phyloP scores from a whole-genome alignment of 805 yeast species.

The Saturnispora diversa region DNA sequence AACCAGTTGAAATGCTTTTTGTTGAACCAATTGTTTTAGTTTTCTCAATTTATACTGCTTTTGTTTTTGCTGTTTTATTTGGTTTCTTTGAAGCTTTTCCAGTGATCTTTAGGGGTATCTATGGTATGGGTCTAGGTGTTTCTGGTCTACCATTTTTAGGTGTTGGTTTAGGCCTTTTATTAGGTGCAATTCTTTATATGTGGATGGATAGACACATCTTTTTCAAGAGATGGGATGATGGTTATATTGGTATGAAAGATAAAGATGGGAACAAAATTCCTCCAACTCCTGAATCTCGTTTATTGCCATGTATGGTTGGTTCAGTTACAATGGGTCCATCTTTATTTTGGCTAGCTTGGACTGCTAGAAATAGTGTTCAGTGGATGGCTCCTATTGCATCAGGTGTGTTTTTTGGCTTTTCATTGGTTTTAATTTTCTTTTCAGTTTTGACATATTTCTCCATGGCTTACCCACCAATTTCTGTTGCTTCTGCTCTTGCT shows the following conservation, averaged over 20 bases:
- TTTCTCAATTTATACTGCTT: constrained; percentile 62
- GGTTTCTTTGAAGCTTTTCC: constrained; percentile 79
- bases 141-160: constrained; percentile 67
- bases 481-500: constrained; percentile 81
- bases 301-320: constrained; percentile 58
- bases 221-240: constrained; percentile 54
- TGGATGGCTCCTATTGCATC: constrained; percentile 74
- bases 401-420: constrained; percentile 74
- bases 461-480: constrained; percentile 63
- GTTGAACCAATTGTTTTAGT: constrained; percentile 70
- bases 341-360: constrained; percentile 79
- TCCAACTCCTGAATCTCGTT: constrained; percentile 53
- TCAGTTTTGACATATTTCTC: constrained; percentile 61
- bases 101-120: constrained; percentile 59
- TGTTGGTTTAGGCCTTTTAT: constrained; percentile 57
- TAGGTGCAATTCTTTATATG: constrained; percentile 48
- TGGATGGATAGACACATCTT: constrained; percentile 39
- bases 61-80: constrained; percentile 67
- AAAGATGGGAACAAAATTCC: constrained; percentile 46
- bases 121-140: constrained; percentile 49
- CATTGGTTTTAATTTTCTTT: constrained; percentile 64
- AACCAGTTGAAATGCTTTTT: constrained; percentile 61
- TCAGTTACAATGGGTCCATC: constrained; percentile 58
- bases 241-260: constrained; percentile 49
- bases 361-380: constrained; percentile 50